Evolutionary conservation across 441 rosid species (phyloP).

Genomic region (Adansonia gregorii): DNA sequence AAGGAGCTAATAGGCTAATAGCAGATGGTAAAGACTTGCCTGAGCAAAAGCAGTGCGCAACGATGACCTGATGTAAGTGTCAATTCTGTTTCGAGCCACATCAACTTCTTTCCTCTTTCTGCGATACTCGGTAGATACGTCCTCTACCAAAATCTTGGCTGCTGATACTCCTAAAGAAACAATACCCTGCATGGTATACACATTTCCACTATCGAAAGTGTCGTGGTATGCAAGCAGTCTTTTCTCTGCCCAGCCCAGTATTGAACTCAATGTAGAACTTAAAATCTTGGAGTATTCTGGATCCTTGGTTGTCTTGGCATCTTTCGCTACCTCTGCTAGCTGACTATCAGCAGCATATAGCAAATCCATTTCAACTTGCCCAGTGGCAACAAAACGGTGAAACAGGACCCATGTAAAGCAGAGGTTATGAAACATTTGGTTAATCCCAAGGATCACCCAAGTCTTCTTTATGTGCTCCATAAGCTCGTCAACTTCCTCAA

Average conservation of each 20-base stretch:
- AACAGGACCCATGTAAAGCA: constrained; percentile 94
- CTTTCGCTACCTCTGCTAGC: constrained; percentile 86
- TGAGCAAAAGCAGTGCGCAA: constrained; percentile 97
- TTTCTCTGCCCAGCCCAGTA: constrained; percentile 95
- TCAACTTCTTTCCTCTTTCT: constrained; percentile 87
- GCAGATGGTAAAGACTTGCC: constrained; percentile 59
- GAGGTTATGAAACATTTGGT: constrained; percentile 81
- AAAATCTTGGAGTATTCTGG: constrained; percentile 80
- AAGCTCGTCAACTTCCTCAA: constrained; percentile 93
- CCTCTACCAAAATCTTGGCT: constrained; percentile 72
- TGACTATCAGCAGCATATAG: constrained; percentile 80
- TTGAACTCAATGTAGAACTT: constrained; percentile 82
- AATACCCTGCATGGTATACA: constrained; percentile 82
- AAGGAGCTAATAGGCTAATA: not conserved
- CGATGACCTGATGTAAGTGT: constrained; percentile 96
- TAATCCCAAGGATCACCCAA: constrained; percentile 89
- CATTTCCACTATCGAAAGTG: constrained; percentile 71
- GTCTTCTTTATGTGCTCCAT: constrained; percentile 96
- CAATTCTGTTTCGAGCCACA: constrained; percentile 80
- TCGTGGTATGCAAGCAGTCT: constrained; percentile 97
- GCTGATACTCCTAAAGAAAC: constrained; percentile 88
- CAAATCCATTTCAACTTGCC: constrained; percentile 76
- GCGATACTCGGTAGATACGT: constrained; percentile 59
- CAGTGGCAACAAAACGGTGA: constrained; percentile 76
- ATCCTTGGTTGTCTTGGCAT: constrained; percentile 88